Evolutionary conservation across 805 yeast species (phyloP), one percentile per base, ranked within the genome.

Genomic region (Hyphopichia homilentoma): DNA sequence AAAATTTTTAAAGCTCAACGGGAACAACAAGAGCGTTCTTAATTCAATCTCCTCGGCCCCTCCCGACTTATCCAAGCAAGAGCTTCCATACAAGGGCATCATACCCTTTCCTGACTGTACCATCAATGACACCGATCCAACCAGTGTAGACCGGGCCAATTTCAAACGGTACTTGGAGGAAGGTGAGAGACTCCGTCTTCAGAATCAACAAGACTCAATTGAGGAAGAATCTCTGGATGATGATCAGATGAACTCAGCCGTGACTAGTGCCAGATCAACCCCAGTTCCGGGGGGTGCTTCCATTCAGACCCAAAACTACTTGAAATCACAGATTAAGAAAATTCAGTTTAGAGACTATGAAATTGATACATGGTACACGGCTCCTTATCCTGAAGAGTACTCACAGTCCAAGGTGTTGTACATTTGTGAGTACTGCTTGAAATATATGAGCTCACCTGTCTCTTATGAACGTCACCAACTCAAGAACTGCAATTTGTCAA

Each of bases 361-460:
- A 51, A 84, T 93, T 17, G 84, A 82, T 39, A 85, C 96, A 0
- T 87, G 97, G 96, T 89, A 84, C 57, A 76, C 84, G 3, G 80
- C 96, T 0, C 97, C 97, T 1, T 93, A 85, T 52, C 97, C 97
- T 0, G 88, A 84, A 39, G 93, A 85, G 48, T 85, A 79, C 48
- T 75, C 85, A 25, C 70, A 69, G 19, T 73, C 78, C 28, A 64
- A 65, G 25, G 71, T 79, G 2, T 61, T 93, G 28, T 80, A 79
- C 48, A 72, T 90, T 11, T 93, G 97, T 57, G 93, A 87, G 43
- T 78, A 70, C 47, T 93, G 97, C 52, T 59, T 90, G 36, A 80
- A 83, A 58, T 89, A 86, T 52, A 79, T 79, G 77, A 70, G 71
- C 23, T 79, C 88, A 0, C 79, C 82, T 11, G 79, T 72, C 43